These are phyloP conservation scores for Plasmopara muralis DNA, from an alignment of 352 stramenopile genomes.

Conservation along the genomic window DNA sequence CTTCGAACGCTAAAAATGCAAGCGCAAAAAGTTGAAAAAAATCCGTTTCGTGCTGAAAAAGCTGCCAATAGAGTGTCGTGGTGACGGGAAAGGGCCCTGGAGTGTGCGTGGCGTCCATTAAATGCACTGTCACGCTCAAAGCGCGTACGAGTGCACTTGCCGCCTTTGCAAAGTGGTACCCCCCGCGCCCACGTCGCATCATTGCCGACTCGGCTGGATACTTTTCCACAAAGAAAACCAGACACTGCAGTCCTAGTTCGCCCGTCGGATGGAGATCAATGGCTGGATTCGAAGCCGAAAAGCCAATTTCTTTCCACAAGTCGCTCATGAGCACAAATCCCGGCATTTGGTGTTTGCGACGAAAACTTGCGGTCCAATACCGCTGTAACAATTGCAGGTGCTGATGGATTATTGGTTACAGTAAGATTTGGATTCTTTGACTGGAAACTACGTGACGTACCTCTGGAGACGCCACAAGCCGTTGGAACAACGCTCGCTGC, in stretches of 20 bases:
- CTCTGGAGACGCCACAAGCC: slow-evolving; percentile 55
- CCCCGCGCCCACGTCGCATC: slow-evolving; percentile 49
- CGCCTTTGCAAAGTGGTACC: slow-evolving; percentile 61
- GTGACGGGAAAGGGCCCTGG: slow-evolving; percentile 43
- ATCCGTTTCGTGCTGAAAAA: slow-evolving; percentile 39
- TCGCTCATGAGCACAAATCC: slow-evolving; percentile 36
- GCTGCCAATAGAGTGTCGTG: slow-evolving; percentile 54
- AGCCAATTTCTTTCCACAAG: slow-evolving; percentile 45
- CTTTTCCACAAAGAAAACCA: slow-evolving; percentile 64
- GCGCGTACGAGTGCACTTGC: slow-evolving; percentile 42
- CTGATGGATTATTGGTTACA: slow-evolving; percentile 15
- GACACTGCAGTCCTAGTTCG: slow-evolving; percentile 50
- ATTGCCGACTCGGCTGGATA: slow-evolving; percentile 51
- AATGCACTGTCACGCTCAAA: slow-evolving; percentile 39
- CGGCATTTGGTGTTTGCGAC: slow-evolving; percentile 26
- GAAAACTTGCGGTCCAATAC: slow-evolving; percentile 51
- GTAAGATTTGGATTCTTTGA: not conserved
- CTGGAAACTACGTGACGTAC: slow-evolving; percentile 15
- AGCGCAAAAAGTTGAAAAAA: slow-evolving; percentile 61
- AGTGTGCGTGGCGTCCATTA: slow-evolving; percentile 37
- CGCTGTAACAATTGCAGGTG: slow-evolving; percentile 51
- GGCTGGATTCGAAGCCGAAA: slow-evolving; percentile 43
- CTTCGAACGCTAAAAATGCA: slow-evolving; percentile 56
- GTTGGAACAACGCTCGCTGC: slow-evolving; percentile 50
- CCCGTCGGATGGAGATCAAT: slow-evolving; percentile 49